A percentile compares a stretch with the other conserved stretches of the same genome.
Conservation (phyloP, 73 alveolate species). For the Paramecium octaurelia region DNA sequence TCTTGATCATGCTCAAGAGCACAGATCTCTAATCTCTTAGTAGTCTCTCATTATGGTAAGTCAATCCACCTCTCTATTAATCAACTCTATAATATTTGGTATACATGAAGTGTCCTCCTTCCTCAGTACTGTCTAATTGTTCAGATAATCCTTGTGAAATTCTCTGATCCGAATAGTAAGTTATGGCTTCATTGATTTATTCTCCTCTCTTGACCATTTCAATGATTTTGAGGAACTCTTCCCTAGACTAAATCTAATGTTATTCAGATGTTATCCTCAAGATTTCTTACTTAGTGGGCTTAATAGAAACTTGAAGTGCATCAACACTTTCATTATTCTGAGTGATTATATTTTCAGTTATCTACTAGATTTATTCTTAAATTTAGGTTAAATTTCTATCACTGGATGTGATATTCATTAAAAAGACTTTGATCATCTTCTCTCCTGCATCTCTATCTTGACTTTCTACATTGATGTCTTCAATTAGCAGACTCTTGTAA, state of each 20-base stretch:
- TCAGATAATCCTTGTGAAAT: background rate
- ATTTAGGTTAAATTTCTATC: background rate
- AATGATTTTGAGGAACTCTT: background rate
- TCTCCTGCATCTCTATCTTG: background rate
- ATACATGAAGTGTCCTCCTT: constrained; percentile 49
- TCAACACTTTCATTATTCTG: background rate
- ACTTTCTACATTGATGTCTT: background rate
- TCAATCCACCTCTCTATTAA: constrained; percentile 48
- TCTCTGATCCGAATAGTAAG: background rate
- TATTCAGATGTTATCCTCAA: constrained; percentile 16
- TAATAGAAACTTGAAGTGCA: background rate
- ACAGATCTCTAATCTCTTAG: constrained; percentile 34
- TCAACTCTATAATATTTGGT: constrained; percentile 47
- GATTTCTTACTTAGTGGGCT: background rate
- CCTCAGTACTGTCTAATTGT: background rate
- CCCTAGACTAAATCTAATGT: background rate
- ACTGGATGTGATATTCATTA: background rate
- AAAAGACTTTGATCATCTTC: background rate
- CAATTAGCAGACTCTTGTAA: background rate
- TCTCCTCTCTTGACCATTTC: background rate
- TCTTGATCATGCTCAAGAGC: constrained; percentile 37
- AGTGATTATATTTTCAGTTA: background rate
- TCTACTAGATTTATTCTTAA: background rate
- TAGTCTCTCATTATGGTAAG: constrained; percentile 25
- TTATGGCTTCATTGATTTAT: background rate